Conservation (phyloP, 768 basidiomycete species). For the Tricholoma hemisulphureum region DNA sequence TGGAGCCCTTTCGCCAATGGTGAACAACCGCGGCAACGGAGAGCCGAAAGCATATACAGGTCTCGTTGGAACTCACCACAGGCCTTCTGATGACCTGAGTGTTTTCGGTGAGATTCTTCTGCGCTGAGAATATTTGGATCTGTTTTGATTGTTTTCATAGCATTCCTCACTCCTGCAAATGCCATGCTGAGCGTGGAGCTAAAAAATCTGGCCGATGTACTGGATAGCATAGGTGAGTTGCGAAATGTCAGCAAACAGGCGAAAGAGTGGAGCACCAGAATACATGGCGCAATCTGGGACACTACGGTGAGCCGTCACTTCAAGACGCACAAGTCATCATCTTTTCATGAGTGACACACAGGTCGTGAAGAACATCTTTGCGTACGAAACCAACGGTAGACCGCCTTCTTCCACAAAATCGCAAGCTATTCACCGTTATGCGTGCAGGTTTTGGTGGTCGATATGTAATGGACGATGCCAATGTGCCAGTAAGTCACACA, state of each 20-base stretch:
- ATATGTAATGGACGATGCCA: slow-evolving; percentile 85
- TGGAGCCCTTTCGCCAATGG: slow-evolving; percentile 61
- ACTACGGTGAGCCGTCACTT: slow-evolving; percentile 44
- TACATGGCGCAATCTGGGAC: slow-evolving; percentile 60
- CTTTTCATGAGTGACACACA: slow-evolving; percentile 21
- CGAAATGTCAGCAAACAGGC: slow-evolving; percentile 54
- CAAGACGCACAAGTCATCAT: neutral
- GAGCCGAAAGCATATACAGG: slow-evolving; percentile 77
- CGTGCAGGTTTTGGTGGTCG: slow-evolving; percentile 58
- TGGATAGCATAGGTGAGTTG: slow-evolving; percentile 49
- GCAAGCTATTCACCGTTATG: neutral
- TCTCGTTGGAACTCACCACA: slow-evolving; percentile 71
- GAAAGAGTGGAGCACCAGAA: slow-evolving; percentile 54
- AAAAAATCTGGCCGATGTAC: slow-evolving; percentile 53
- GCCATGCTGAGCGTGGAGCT: slow-evolving; percentile 82
- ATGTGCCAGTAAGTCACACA: slow-evolving; percentile 61
- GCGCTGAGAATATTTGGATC: neutral
- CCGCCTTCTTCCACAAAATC: neutral
- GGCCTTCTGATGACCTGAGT: slow-evolving; percentile 75
- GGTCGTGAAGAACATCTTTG: slow-evolving; percentile 66
- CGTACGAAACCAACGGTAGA: slow-evolving; percentile 74
- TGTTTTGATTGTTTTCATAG: slow-evolving; percentile 30
- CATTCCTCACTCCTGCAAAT: slow-evolving; percentile 77
- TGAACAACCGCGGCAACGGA: slow-evolving; percentile 67
- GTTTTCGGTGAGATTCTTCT: slow-evolving; percentile 48